A percentile compares a stretch with the other conserved stretches of the same genome.
Conservation (phyloP, 306 rosid species). For the Boehmeria nivea region DNA sequence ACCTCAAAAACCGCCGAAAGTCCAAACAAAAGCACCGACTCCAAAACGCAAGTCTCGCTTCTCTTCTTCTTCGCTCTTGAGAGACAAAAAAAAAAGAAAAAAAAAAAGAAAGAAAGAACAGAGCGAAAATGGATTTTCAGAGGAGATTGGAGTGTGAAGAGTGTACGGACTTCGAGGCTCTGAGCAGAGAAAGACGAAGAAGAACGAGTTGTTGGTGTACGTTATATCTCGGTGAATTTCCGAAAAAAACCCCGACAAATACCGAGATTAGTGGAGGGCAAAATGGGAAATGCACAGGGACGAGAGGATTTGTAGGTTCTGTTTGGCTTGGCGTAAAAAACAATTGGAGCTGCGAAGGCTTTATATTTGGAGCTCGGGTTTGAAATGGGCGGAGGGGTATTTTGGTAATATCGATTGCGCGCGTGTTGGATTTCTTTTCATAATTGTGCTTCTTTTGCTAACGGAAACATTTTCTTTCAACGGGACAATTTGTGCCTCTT, state of each 20-base stretch:
- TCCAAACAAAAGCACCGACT: background rate
- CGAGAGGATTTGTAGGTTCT: no score
- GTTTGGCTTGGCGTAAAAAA: no score
- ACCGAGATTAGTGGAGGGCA: background rate
- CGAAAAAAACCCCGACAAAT: background rate
- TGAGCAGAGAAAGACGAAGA: background rate
- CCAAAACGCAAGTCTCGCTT: background rate
- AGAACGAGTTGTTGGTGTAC: background rate
- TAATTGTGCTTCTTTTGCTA: background rate
- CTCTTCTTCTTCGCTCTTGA: background rate
- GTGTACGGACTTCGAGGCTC: background rate
- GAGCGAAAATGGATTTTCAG: slow-evolving; percentile 1
- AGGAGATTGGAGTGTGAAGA: background rate
- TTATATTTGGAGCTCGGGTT: no score
- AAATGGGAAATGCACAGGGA: no score
- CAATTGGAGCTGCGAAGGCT: no score
- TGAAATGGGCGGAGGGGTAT: background rate
- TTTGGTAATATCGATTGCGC: background rate
- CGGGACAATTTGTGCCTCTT: background rate
- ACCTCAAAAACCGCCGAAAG: background rate
- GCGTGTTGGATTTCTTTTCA: background rate
- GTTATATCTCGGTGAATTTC: background rate
- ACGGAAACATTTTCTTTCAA: slow-evolving; percentile 14
- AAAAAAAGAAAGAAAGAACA: background rate
- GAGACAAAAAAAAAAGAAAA: background rate